Base-by-base conservation (phyloP, 441 rosid species). In the Daphne laureola region DNA sequence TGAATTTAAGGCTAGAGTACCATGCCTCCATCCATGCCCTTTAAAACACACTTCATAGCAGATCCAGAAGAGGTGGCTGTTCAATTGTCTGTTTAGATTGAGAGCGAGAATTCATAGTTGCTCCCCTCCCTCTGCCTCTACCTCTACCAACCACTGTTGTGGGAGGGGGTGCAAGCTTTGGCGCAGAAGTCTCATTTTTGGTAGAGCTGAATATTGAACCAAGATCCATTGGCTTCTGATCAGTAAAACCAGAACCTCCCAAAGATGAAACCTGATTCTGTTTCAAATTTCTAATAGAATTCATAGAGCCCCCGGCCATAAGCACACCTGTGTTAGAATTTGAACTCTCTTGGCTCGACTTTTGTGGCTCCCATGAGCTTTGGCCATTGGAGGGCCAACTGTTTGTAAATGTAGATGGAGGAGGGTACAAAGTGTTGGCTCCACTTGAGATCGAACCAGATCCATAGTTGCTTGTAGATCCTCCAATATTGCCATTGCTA, bases 81-180 rank as follows among this genome's bases (percentile, higher is more conserved):
- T 61, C 77, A 2, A 83, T 62, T 23, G 73, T 68, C 4, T 66
- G 57, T 65, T 78, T 89, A 14, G 73, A 51, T 12, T 76, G 70
- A 42, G 84, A 31, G 49, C 76, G 76, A 50, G 88, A 63, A 42
- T 67, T 53, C 40, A 80, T 60, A 55, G 57, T 49, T 5, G 53
- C 55, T 3, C 82, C 84, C 43, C 82, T 78, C 53, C 90, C 95
- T 59, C 90, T 73, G 35, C 95, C 98, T 62, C 96, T 74, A 47
- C 95, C 91, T 69, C 90, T 76, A 26, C 87, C 94, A 52, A 80
- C 86, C 14, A 83, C 81, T 57, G 70, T 69, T 38, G 69, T 73
- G 21, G 96, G 96, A 0, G 96, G 97, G 0, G 94, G 96, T 43
- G 97, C 90, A 45, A 87, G 90, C 72, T 70, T 85, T 25, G 77